A percentile compares a stretch with the other conserved stretches of the same genome.
Conservation (phyloP, 1,139 yeast species). For the Pneumocystis jirovecii region DNA sequence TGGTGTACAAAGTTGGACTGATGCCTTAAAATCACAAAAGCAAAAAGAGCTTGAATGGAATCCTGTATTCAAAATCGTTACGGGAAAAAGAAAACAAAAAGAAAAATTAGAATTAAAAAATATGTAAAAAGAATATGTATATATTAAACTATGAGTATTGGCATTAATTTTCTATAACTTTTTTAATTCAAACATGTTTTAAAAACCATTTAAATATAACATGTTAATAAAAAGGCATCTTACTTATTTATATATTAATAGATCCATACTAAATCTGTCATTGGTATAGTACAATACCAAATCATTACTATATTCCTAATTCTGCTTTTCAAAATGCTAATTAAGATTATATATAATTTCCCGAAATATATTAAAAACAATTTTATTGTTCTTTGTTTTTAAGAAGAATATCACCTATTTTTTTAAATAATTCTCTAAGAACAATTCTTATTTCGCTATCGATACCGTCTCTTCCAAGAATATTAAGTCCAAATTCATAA, state of each 20-base stretch:
- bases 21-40: conserved; percentile 32
- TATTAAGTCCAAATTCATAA: conserved; percentile 50
- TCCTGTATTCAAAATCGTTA: conserved; percentile 45
- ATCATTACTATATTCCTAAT: not conserved
- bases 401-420: conserved; percentile 16
- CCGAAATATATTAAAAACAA: not conserved
- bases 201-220: not conserved
- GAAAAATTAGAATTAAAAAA: not conserved
- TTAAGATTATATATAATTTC: not conserved
- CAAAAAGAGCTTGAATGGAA: conserved; percentile 48
- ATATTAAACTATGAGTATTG: not conserved
- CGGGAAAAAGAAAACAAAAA: conserved; percentile 42
- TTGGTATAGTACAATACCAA: not conserved
- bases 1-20: conserved; percentile 11
- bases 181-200: not conserved
- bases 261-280: not conserved
- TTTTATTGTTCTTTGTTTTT: conserved; percentile 9
- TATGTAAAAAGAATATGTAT: not conserved
- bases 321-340: not conserved
- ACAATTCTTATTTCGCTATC: conserved; percentile 56
- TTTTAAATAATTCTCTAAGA: conserved; percentile 23
- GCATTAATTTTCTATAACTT: not conserved
- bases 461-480: conserved; percentile 49
- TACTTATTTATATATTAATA: not conserved
- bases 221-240: not conserved